These are phyloP conservation scores for Pichia membranifaciens DNA, from an alignment of 805 yeast genomes.

Conservation along the genomic window DNA sequence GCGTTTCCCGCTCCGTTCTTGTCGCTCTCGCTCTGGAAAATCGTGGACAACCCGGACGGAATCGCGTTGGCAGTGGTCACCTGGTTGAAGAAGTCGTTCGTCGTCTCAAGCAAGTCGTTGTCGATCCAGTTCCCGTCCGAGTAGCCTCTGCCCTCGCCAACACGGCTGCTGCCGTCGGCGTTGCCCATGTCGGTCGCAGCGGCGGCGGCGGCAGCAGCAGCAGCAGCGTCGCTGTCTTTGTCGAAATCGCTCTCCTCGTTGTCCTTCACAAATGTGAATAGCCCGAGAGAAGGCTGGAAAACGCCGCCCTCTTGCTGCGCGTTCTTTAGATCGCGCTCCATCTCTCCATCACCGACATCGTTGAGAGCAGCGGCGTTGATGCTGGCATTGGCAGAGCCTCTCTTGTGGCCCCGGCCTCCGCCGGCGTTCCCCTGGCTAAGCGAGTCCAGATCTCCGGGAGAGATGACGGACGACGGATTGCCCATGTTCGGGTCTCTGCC, in stretches of 20 bases:
- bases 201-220: not conserved
- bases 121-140: conserved; percentile 1
- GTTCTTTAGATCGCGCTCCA: not conserved
- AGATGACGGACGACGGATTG: no score
- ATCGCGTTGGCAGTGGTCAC: conserved; percentile 17
- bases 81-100: conserved; percentile 13
- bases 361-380: not conserved
- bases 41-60: conserved; percentile 31
- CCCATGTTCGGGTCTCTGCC: no score
- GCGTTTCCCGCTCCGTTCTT: conserved; percentile 1
- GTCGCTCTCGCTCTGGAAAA: conserved; percentile 20
- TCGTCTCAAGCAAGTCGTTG: conserved; percentile 1
- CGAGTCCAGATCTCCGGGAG: no score
- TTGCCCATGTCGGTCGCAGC: not conserved
- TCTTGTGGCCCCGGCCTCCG: not conserved
- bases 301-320: not conserved
- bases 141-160: not conserved
- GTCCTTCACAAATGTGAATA: conserved; percentile 6
- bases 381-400: not conserved
- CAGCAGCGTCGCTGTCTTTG: no score
- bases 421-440: not conserved
- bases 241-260: not conserved
- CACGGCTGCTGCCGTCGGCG: not conserved
- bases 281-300: conserved; percentile 9
- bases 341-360: not conserved